phyloP scores from a whole-genome alignment of 768 basidiomycete genomes.

The Trametes villosa region DNA sequence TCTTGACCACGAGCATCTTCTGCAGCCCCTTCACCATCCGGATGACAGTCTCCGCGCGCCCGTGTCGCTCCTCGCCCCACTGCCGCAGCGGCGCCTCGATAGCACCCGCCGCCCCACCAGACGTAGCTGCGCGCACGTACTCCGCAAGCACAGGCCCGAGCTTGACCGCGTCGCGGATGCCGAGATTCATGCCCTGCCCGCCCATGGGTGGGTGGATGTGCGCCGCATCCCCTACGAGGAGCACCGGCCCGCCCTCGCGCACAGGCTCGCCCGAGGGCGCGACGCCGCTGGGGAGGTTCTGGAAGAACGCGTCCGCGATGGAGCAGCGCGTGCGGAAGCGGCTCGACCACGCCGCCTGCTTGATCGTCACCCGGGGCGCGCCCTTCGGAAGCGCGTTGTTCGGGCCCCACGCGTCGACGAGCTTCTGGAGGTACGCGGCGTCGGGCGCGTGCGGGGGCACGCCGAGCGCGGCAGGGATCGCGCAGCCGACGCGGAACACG shows the following conservation, averaged over 20 bases:
- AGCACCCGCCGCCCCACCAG: constrained; percentile 8
- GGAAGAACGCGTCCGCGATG: constrained; percentile 45
- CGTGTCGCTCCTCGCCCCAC: constrained; percentile 42
- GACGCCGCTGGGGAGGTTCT: constrained; percentile 30
- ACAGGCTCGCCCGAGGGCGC: neutral
- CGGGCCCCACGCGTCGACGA: constrained; percentile 48
- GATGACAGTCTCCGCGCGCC: constrained; percentile 48
- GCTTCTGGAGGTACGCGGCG: constrained; percentile 47
- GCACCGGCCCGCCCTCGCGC: constrained; percentile 22
- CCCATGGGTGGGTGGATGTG: constrained; percentile 59
- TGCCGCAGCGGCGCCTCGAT: constrained; percentile 39
- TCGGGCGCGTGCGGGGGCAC: constrained; percentile 42
- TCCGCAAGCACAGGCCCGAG: constrained; percentile 47
- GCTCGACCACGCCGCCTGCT: constrained; percentile 48
- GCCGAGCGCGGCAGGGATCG: constrained; percentile 41
- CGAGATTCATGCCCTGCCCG: constrained; percentile 64
- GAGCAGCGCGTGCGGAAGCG: constrained; percentile 51
- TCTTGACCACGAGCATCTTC: constrained; percentile 29
- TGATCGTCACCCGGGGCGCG: constrained; percentile 38
- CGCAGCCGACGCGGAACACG: constrained; percentile 47
- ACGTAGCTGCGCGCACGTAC: constrained; percentile 32
- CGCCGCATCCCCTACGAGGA: constrained; percentile 53
- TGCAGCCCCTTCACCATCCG: constrained; percentile 43
- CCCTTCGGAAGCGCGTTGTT: constrained; percentile 40
- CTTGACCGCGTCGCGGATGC: constrained; percentile 54